Base-by-base conservation (phyloP, 257 asterid species). In the Agastache rugosa region DNA sequence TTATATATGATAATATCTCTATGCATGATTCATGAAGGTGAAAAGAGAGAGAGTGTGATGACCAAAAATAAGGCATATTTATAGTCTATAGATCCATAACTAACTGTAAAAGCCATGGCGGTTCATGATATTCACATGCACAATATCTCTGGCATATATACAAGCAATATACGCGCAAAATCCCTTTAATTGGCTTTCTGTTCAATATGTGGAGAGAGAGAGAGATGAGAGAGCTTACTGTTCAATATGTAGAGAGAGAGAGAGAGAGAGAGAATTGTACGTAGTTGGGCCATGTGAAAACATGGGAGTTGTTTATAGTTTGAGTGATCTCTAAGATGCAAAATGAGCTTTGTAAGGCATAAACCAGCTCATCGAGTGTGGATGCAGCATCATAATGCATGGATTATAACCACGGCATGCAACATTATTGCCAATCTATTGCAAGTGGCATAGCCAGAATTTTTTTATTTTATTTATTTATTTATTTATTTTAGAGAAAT, bases 71-170 rank as follows among this genome's bases (percentile, higher is more conserved):
- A 37, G 37, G 3, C 3, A 54, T 0, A 35, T 58, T 7, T 22
- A 51, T 17, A 51, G n/a, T n/a, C n/a, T 31, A 31, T 31, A 31
- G 37, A 31, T 31, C 37, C 5, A 31, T 4, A 31, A 31, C n/a
- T 15, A 58, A n/a, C 55, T 35, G 45, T 29, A 61, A 74, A 74
- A 74, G 78, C 19, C 44, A 74, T 64, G 25, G 34, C 2, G 12
- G 20, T 27, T 74, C 78, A 74, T 41, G 73, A 17, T 31, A 41
- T 66, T 45, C 74, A 39, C 74, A 74, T 74, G 78, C 53, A 48
- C 70, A 58, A 39, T 31, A 53, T 54, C 53, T 58, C 63, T 23
- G 59, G 6, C 58, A 31, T 31, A 5, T 31, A 4, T 25, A 3
- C n/a, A 22, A 23, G 8, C 2, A 0, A 70, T 34, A 20, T 68